Evolutionary conservation across 257 asterid genomes (phyloP).

Genomic region (Nicotiana tabacum): DNA sequence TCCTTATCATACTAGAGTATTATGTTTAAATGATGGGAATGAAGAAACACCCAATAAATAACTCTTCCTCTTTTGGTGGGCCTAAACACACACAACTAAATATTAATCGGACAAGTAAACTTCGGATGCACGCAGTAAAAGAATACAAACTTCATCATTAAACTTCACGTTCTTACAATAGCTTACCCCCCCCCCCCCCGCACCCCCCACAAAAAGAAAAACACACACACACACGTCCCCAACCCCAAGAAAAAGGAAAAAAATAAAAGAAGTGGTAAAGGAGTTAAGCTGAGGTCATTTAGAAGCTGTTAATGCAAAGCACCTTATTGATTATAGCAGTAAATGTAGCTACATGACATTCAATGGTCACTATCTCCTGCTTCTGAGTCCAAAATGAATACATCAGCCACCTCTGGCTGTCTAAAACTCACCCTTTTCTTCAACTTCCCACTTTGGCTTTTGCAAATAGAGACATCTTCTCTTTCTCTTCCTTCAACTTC

Average conservation of each 20-base stretch:
- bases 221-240: no score
- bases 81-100: no score
- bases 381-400: constrained; percentile 33
- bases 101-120: no score
- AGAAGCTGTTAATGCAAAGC: neutral
- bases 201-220: no score
- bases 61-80: no score
- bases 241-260: neutral
- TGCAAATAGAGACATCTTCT: constrained; percentile 11
- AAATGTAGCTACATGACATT: neutral
- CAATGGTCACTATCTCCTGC: neutral
- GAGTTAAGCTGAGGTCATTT: neutral
- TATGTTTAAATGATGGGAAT: no score
- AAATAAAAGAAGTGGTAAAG: neutral
- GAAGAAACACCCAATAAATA: no score
- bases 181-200: no score
- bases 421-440: constrained; percentile 62
- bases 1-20: no score
- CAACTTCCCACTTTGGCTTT: constrained; percentile 18
- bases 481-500: constrained; percentile 4
- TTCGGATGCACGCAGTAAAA: no score
- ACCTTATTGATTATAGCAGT: neutral
- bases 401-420: constrained; percentile 50
- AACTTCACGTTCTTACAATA: no score
- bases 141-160: no score